These are phyloP conservation scores for Coemansia sp. DNA, from an alignment of 192 early-diverging fungal genomes.

Conservation along the genomic window DNA sequence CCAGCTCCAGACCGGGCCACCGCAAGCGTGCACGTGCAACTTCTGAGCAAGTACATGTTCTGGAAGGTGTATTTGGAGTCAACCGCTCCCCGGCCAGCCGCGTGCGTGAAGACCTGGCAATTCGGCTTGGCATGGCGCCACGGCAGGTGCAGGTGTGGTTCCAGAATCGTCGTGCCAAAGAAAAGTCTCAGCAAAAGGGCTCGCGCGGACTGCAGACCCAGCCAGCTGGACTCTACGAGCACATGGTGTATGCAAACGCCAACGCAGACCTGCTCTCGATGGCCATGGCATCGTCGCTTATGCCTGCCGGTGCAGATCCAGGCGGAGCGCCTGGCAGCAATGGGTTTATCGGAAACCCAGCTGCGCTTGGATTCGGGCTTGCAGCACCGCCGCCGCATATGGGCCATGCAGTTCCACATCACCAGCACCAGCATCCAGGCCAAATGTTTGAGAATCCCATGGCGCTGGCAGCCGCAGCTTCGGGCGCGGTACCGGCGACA, in stretches of 20 bases:
- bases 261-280: slow-evolving; percentile 39
- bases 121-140: slow-evolving; percentile 68
- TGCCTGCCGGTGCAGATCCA: slow-evolving; percentile 19
- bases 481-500: neutral
- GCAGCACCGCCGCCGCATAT: neutral
- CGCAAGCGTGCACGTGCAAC: slow-evolving; percentile 71
- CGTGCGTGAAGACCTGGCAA: slow-evolving; percentile 63
- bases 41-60: slow-evolving; percentile 64
- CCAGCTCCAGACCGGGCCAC: slow-evolving; percentile 30
- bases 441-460: slow-evolving; percentile 19
- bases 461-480: slow-evolving; percentile 23
- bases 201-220: slow-evolving; percentile 39
- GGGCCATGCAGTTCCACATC: neutral
- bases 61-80: slow-evolving; percentile 68
- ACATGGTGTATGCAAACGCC: slow-evolving; percentile 23
- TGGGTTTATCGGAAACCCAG: slow-evolving; percentile 9
- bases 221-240: slow-evolving; percentile 28
- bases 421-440: slow-evolving; percentile 14
- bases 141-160: slow-evolving; percentile 84
- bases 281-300: slow-evolving; percentile 31
- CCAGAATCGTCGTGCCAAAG: slow-evolving; percentile 86
- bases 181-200: slow-evolving; percentile 57
- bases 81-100: slow-evolving; percentile 71
- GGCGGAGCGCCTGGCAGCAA: slow-evolving; percentile 3
- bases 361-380: slow-evolving; percentile 15